Conservation (phyloP, 768 basidiomycete species). For the Mycena kentingensis region DNA sequence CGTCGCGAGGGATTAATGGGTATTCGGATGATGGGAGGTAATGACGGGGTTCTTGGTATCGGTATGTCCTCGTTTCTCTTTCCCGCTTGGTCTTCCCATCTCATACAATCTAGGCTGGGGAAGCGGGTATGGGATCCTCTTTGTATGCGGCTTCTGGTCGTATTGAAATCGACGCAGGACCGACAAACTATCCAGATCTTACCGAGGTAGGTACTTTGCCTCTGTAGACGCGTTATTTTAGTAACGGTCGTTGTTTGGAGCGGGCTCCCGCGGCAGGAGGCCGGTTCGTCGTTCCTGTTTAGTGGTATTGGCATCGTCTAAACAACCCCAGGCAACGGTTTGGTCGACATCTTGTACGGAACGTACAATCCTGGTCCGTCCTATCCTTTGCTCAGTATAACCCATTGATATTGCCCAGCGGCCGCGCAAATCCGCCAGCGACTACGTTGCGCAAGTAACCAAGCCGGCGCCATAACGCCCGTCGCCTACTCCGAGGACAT, state of each 20-base stretch:
- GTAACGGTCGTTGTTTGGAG: slow-evolving; percentile 50
- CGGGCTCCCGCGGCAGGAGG: slow-evolving; percentile 64
- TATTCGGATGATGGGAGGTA: slow-evolving; percentile 55
- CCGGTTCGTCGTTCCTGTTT: slow-evolving; percentile 37
- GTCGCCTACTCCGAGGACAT: slow-evolving; percentile 62
- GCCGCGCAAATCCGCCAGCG: slow-evolving; percentile 47
- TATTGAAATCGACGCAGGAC: slow-evolving; percentile 27
- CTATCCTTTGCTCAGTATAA: slow-evolving; percentile 12
- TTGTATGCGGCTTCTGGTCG: slow-evolving; percentile 30
- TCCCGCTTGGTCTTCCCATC: neutral
- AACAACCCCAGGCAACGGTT: slow-evolving; percentile 51
- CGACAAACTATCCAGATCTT: slow-evolving; percentile 52
- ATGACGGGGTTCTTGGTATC: slow-evolving; percentile 63
- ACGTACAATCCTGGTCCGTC: slow-evolving; percentile 62
- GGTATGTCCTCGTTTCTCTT: slow-evolving; percentile 45
- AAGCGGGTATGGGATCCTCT: slow-evolving; percentile 49
- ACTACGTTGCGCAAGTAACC: slow-evolving; percentile 59
- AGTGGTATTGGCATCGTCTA: neutral
- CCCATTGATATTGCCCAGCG: slow-evolving; percentile 27
- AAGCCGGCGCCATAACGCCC: slow-evolving; percentile 39
- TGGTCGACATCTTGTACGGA: slow-evolving; percentile 63
- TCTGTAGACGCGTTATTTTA: slow-evolving; percentile 9
- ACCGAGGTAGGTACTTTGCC: slow-evolving; percentile 36
- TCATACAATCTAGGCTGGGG: slow-evolving; percentile 42
- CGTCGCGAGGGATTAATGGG: slow-evolving; percentile 57